A percentile compares a stretch with the other conserved stretches of the same genome.
phyloP scores from a whole-genome alignment of 257 asterid species.

The Solanum commersonii region DNA sequence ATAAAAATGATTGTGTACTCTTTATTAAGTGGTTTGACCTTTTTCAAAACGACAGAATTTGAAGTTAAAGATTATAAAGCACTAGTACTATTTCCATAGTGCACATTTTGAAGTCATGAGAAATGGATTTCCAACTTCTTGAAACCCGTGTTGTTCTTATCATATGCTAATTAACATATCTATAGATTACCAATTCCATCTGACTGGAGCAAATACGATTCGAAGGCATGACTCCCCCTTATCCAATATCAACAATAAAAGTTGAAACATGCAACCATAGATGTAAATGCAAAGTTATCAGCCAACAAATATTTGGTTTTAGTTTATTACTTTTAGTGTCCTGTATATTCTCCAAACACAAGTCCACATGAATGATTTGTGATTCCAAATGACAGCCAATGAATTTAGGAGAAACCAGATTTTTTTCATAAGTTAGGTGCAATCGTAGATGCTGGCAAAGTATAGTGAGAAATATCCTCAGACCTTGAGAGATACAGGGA shows the following conservation, averaged over 20 bases:
- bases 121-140: neutral
- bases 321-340: neutral
- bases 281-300: neutral
- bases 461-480: neutral
- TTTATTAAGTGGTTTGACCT: neutral
- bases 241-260: neutral
- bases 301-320: neutral
- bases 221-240: neutral
- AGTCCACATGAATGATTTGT: neutral
- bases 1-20: neutral
- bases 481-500: neutral
- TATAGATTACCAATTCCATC: neutral
- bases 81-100: neutral
- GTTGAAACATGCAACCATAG: neutral
- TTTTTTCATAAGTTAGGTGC: neutral
- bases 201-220: neutral
- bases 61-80: neutral
- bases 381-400: neutral
- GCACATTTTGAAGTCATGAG: neutral
- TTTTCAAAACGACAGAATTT: neutral
- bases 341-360: neutral
- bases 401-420: neutral
- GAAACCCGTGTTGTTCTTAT: neutral
- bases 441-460: neutral
- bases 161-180: neutral